Evolutionary conservation across 805 yeast genomes (phyloP).

Genomic region (Hanseniaspora vineae): DNA sequence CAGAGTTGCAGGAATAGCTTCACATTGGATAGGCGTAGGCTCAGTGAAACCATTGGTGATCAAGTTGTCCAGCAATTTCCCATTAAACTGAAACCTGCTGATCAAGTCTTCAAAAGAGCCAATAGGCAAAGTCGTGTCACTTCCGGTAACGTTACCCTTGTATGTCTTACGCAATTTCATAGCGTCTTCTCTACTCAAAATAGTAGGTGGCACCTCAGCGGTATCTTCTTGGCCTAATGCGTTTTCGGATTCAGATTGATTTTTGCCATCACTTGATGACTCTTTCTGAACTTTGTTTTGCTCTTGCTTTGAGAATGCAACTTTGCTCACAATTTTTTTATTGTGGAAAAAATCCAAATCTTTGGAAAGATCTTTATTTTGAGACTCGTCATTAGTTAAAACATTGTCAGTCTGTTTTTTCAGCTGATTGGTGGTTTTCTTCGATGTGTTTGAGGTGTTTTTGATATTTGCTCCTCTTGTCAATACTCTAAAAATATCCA

Average conservation of each 20-base stretch:
- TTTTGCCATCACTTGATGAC: constrained; percentile 13
- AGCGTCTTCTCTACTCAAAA: constrained; percentile 49
- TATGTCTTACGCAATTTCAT: constrained; percentile 41
- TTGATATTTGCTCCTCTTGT: constrained; percentile 76
- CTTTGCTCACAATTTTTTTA: constrained; percentile 26
- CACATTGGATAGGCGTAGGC: constrained; percentile 91
- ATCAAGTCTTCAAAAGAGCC: constrained; percentile 78
- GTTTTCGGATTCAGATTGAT: constrained; percentile 14
- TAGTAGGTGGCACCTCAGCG: constrained; percentile 27
- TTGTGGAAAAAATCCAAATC: constrained; percentile 79
- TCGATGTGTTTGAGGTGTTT: constrained; percentile 23
- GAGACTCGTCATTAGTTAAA: constrained; percentile 23
- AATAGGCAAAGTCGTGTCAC: constrained; percentile 81
- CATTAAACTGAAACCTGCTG: constrained; percentile 52
- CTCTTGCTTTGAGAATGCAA: constrained; percentile 7
- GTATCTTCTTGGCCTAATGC: too few species aligned
- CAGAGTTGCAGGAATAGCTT: constrained; percentile 67
- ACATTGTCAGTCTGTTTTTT: constrained; percentile 14
- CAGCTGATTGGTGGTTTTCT: constrained; percentile 11
- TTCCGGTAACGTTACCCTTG: constrained; percentile 64
- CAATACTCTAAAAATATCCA: constrained; percentile 84
- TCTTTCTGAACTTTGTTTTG: constrained; percentile 6
- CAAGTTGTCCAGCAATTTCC: constrained; percentile 41
- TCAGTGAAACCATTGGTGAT: constrained; percentile 58
- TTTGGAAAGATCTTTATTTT: constrained; percentile 39